A percentile compares a stretch with the other conserved stretches of the same genome.
Evolutionary conservation across 2,329 filamentous ascomycete genomes (phyloP).

Genomic region (Capronia americana): DNA sequence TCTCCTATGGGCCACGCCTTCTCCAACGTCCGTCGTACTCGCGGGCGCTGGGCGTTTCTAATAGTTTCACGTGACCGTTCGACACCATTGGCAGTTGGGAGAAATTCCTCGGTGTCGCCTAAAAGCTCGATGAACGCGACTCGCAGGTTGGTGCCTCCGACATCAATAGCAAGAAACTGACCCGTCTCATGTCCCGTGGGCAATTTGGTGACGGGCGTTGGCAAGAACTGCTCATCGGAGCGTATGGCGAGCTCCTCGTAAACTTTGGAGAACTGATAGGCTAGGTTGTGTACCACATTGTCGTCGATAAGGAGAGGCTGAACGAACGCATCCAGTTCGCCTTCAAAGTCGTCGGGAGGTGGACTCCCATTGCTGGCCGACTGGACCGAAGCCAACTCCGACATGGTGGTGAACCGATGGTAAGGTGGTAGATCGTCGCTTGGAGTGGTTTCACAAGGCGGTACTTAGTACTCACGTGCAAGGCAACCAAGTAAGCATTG

Average conservation of each 20-base stretch:
- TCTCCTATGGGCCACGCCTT: slow-evolving; percentile 76
- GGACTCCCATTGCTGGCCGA: slow-evolving; percentile 38
- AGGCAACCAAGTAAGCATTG: slow-evolving; percentile 32
- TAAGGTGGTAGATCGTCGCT: slow-evolving; percentile 2
- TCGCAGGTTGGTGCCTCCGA: slow-evolving; percentile 63
- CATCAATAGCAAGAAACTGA: slow-evolving; percentile 63
- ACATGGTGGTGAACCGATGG: slow-evolving; percentile 28
- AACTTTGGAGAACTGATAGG: slow-evolving; percentile 53
- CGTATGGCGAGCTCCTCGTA: slow-evolving; percentile 53
- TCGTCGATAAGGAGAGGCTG: slow-evolving; percentile 51
- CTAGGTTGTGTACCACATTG: slow-evolving; percentile 52
- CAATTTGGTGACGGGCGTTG: slow-evolving; percentile 54
- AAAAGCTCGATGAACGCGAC: slow-evolving; percentile 63
- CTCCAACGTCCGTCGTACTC: slow-evolving; percentile 67
- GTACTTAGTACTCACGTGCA: slow-evolving; percentile 29
- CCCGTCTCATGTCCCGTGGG: slow-evolving; percentile 61
- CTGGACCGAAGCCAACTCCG: slow-evolving; percentile 36
- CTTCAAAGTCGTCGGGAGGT: slow-evolving; percentile 42
- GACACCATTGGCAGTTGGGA: slow-evolving; percentile 34
- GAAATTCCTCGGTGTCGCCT: slow-evolving; percentile 49
- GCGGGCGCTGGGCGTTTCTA: slow-evolving; percentile 56
- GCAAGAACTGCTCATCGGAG: slow-evolving; percentile 56
- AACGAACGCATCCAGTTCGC: slow-evolving; percentile 50
- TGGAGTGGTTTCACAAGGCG: slow-evolving; percentile 12
- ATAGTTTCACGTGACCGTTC: slow-evolving; percentile 53